A percentile compares a stretch with the other conserved stretches of the same genome.
Conservation (phyloP, 1,139 yeast species). For the Kurtzmaniella natalensis region DNA sequence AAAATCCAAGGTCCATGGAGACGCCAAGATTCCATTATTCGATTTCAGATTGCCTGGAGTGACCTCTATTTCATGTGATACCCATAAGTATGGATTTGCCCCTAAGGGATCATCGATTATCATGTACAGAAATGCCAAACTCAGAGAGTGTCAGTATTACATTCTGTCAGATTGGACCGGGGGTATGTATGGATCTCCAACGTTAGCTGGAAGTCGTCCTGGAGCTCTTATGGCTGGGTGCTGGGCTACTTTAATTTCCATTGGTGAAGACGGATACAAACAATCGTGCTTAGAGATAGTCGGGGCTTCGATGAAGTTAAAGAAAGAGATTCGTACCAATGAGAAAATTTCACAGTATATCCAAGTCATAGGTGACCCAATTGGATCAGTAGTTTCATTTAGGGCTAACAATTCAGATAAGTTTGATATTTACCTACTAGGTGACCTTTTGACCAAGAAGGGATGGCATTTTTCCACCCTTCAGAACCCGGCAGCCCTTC, state of each 20-base stretch:
- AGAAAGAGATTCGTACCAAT: constrained; percentile 36
- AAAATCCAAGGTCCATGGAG: constrained; percentile 52
- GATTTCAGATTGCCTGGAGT: constrained; percentile 91
- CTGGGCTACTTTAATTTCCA: constrained; percentile 84
- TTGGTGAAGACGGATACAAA: constrained; percentile 78
- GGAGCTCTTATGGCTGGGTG: constrained; percentile 97
- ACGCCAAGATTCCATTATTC: constrained; percentile 50
- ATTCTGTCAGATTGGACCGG: constrained; percentile 87
- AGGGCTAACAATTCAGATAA: constrained; percentile 32
- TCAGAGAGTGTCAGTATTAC: constrained; percentile 81
- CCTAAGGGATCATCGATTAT: constrained; percentile 94
- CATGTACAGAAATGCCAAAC: constrained; percentile 68
- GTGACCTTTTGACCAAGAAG: constrained; percentile 58
- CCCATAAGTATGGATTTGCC: constrained; percentile 97
- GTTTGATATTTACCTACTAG: constrained; percentile 68
- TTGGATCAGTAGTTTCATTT: constrained; percentile 78
- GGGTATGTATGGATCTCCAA: constrained; percentile 94
- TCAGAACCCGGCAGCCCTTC: constrained; percentile 88
- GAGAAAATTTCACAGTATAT: constrained; percentile 40
- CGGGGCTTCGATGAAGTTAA: constrained; percentile 55
- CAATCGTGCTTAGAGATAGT: constrained; percentile 66
- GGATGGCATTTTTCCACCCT: constrained; percentile 93
- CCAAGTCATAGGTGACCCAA: constrained; percentile 78
- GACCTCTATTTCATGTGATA: constrained; percentile 96
- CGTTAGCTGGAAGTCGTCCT: constrained; percentile 94